phyloP scores from a whole-genome alignment of 345 rosid species.

The Eucalyptus marginata region DNA sequence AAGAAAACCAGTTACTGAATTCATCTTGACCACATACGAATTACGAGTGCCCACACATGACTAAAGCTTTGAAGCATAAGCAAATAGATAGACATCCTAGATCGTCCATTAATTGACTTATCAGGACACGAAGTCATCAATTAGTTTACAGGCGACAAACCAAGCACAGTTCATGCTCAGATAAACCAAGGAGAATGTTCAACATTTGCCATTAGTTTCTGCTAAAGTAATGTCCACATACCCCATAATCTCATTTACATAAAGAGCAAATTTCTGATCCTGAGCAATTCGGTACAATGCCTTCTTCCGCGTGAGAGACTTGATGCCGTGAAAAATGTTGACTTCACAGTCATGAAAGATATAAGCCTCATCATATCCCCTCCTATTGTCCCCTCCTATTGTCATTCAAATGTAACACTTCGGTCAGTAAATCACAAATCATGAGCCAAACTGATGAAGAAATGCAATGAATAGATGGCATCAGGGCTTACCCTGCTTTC shows the following conservation, averaged over 20 bases:
- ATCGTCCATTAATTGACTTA: background rate
- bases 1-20: too few species aligned
- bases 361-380: constrained; percentile 80
- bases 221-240: background rate
- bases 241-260: background rate
- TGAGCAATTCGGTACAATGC: background rate
- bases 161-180: background rate
- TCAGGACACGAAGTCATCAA: background rate
- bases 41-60: too few species aligned
- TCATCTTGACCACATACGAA: too few species aligned
- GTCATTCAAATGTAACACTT: background rate
- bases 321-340: background rate
- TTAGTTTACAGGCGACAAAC: background rate
- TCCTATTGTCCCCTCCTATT: constrained; percentile 69
- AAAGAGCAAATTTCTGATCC: background rate
- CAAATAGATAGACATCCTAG: background rate
- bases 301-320: background rate
- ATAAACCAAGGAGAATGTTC: background rate
- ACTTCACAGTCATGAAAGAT: constrained; percentile 6
- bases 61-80: too few species aligned
- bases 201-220: background rate
- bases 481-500: constrained; percentile 57
- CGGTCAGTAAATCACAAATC: background rate
- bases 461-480: background rate
- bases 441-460: background rate